Evolutionary conservation across 805 yeast genomes (phyloP).

Genomic region (Candida dendrica): DNA sequence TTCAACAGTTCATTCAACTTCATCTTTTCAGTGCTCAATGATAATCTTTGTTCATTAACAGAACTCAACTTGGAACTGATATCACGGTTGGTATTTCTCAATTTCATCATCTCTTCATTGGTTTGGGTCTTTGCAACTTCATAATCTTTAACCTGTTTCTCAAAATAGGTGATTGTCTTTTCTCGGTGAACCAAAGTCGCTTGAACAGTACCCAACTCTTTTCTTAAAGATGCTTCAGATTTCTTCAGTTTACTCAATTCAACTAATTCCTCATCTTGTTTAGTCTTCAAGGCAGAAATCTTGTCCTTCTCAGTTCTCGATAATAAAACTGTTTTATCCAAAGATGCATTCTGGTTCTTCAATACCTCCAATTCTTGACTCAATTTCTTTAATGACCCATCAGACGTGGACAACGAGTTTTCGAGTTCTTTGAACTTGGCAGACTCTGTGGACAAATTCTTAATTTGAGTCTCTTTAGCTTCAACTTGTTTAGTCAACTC

Average conservation of each 20-base stretch:
- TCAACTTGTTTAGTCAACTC: neutral
- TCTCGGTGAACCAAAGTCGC: slow-evolving; percentile 24
- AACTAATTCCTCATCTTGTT: slow-evolving; percentile 9
- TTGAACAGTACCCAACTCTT: slow-evolving; percentile 12
- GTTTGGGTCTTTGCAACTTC: slow-evolving; percentile 19
- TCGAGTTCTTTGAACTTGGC: neutral
- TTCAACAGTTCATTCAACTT: slow-evolving; percentile 28
- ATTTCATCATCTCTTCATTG: slow-evolving; percentile 16
- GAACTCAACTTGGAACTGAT: slow-evolving; percentile 21
- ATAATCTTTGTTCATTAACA: slow-evolving; percentile 25
- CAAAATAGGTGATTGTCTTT: slow-evolving; percentile 30
- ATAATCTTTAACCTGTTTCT: slow-evolving; percentile 33
- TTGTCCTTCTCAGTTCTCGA: slow-evolving; percentile 15
- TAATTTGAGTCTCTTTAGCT: neutral
- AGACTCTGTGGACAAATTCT: neutral
- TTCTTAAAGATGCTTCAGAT: slow-evolving; percentile 14
- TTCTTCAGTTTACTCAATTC: slow-evolving; percentile 14
- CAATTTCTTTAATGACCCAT: neutral
- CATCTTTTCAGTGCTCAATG: slow-evolving; percentile 29
- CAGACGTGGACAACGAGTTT: neutral
- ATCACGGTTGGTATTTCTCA: slow-evolving; percentile 19
- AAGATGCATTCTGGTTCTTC: slow-evolving; percentile 11
- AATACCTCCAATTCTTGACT: slow-evolving; percentile 4
- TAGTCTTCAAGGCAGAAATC: slow-evolving; percentile 16
- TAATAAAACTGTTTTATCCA: slow-evolving; percentile 13